phyloP scores from a whole-genome alignment of 1,139 yeast species.

The Scheffersomyces insectosa region DNA sequence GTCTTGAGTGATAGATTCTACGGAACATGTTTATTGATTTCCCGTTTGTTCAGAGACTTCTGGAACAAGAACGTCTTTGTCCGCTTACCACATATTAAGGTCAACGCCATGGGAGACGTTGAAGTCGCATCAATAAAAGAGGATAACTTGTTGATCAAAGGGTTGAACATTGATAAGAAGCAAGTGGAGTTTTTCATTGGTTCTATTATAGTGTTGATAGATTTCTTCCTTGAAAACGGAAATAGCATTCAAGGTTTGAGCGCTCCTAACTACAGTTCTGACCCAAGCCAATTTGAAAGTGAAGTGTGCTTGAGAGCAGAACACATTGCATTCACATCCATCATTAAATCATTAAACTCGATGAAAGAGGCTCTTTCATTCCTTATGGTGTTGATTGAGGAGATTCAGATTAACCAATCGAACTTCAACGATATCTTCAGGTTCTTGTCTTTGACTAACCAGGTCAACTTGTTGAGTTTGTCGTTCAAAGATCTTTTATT shows the following conservation, averaged over 20 bases:
- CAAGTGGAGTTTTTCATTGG: constrained; percentile 69
- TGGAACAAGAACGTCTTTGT: constrained; percentile 77
- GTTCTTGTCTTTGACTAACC: constrained; percentile 65
- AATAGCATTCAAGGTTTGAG: constrained; percentile 64
- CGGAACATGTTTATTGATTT: constrained; percentile 79
- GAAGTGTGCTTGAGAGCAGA: constrained; percentile 89
- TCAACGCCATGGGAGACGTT: constrained; percentile 28
- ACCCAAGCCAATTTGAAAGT: constrained; percentile 47
- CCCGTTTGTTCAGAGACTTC: constrained; percentile 73
- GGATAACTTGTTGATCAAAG: constrained; percentile 43
- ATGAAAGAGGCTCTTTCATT: constrained; percentile 91
- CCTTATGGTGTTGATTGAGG: constrained; percentile 78
- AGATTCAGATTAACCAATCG: constrained; percentile 50
- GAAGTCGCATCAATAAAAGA: constrained; percentile 48
- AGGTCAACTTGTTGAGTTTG: constrained; percentile 64
- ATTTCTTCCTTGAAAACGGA: constrained; percentile 58
- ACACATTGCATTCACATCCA: constrained; percentile 80
- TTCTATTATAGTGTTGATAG: constrained; percentile 61
- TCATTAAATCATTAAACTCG: constrained; percentile 72
- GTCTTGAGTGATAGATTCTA: constrained; percentile 88
- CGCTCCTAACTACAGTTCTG: constrained; percentile 50
- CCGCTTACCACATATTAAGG: constrained; percentile 46
- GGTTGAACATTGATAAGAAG: constrained; percentile 50
- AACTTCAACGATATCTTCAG: constrained; percentile 65
- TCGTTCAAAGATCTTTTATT: constrained; percentile 77